Evolutionary conservation across 2,329 filamentous ascomycete genomes (phyloP), one percentile per base, ranked within the genome.

Genomic region (Mycosphaerella arachidis): DNA sequence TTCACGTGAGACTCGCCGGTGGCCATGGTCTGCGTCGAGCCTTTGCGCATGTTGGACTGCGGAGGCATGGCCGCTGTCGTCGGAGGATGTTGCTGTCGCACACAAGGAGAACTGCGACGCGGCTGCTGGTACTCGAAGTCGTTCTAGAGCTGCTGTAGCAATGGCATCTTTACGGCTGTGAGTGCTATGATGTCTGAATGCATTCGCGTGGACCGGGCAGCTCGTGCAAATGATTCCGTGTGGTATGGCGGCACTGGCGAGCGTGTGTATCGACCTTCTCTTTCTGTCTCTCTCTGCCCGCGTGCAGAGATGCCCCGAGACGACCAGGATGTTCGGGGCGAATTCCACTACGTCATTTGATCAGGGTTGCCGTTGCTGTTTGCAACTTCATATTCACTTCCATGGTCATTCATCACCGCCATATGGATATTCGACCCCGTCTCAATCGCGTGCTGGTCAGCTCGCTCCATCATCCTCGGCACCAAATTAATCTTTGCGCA

Each of bases 11-110:
- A 46, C 6, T 62, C 59, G 56, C 56, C 62, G 29, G 48, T 35
- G 18, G 33, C 29, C 24, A 31, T 53, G 6, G 53, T 61, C 37
- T 61, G 54, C 54, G 60, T 56, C n/a, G 64, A 63, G 35, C 60
- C 58, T 52, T 66, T 66, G 52, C 64, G 62, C 59, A 66, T 63
- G 54, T 60, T 66, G 31, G 64, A 66, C 10, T 55, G 54, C 29
- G 64, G 60, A 13, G 61, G 63, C 63, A 65, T 65, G 48, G 54
- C 60, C 31, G 58, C 53, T 30, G 43, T 37, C 31, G 53, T 31
- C n/a, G 58, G 31, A 12, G 31, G 31, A 43, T n/a, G 40, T 43
- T 43, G 40, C 40, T 43, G n/a, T 43, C 40, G 40, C 40, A 6
- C 40, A 53, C 53, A 27, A 46, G 46, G 55, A 57, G 45, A 31